A percentile compares a stretch with the other conserved stretches of the same genome.
These are phyloP conservation scores for Cercophora samala DNA, from an alignment of 495 filamentous ascomycete species.

Conservation along the genomic window DNA sequence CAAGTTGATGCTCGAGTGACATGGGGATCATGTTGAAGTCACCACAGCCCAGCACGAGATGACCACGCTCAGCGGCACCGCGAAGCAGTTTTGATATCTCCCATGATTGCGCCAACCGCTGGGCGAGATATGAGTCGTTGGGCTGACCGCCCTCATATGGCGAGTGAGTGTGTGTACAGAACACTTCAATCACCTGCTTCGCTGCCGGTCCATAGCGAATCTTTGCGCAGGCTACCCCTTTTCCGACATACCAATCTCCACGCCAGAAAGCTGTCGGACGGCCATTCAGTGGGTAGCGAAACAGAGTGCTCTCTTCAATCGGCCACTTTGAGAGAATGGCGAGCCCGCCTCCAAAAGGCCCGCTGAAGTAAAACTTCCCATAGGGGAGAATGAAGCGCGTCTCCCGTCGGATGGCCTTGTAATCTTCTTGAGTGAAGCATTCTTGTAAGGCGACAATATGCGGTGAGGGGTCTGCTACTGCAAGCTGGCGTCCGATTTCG, in stretches of 20 bases:
- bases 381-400: slow-evolving; percentile 80
- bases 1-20: slow-evolving; percentile 80
- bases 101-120: slow-evolving; percentile 94
- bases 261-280: slow-evolving; percentile 89
- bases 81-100: slow-evolving; percentile 90
- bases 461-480: slow-evolving; percentile 61
- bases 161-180: slow-evolving; percentile 86
- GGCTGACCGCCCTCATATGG: slow-evolving; percentile 72
- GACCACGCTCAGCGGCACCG: slow-evolving; percentile 76
- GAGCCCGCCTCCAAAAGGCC: slow-evolving; percentile 83
- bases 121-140: slow-evolving; percentile 82
- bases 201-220: slow-evolving; percentile 66
- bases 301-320: slow-evolving; percentile 88
- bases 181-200: slow-evolving; percentile 80
- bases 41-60: slow-evolving; percentile 78
- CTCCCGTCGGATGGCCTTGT: slow-evolving; percentile 70
- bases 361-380: slow-evolving; percentile 90
- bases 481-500: slow-evolving; percentile 78
- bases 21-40: slow-evolving; percentile 95
- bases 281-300: slow-evolving; percentile 85
- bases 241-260: slow-evolving; percentile 93
- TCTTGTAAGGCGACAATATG: slow-evolving; percentile 94
- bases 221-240: slow-evolving; percentile 83
- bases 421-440: slow-evolving; percentile 92
- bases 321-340: slow-evolving; percentile 95